phyloP scores from a whole-genome alignment of 306 rosid genomes.

The Prunus campanulata region DNA sequence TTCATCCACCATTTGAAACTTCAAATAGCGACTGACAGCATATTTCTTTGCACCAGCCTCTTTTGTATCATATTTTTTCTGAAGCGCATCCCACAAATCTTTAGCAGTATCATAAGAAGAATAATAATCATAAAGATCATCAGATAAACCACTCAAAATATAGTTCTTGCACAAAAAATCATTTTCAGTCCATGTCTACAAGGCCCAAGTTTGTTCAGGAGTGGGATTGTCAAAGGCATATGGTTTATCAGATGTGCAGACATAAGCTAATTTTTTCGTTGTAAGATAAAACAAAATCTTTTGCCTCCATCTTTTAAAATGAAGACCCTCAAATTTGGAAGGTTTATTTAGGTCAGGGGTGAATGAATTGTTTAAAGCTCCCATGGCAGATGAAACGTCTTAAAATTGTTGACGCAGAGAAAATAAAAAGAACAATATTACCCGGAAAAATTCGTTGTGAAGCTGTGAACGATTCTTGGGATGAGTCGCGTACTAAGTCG shows the following conservation, averaged over 20 bases:
- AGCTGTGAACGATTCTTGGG: neutral
- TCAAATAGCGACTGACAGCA: too few relatives aligned
- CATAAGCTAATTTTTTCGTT: too few relatives aligned
- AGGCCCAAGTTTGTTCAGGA: too few relatives aligned
- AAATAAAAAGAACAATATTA: neutral
- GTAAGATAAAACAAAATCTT: too few relatives aligned
- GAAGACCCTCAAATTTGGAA: too few relatives aligned
- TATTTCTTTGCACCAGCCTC: too few relatives aligned
- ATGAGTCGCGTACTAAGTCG: neutral
- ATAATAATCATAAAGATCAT: neutral
- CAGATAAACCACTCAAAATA: neutral
- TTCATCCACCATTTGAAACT: neutral
- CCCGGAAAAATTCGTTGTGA: neutral
- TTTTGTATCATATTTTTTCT: neutral
- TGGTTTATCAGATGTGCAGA: too few relatives aligned
- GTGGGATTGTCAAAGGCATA: too few relatives aligned
- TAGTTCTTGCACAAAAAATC: too few relatives aligned
- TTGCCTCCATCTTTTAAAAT: too few relatives aligned
- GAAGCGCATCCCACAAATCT: neutral
- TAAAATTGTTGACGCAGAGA: neutral
- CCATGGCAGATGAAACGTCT: neutral
- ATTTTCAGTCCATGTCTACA: too few relatives aligned
- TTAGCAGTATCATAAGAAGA: neutral
- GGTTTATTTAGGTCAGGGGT: neutral
- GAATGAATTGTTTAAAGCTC: too few relatives aligned